Percentiles rank a stretch among this genome's conserved stretches.
These are phyloP conservation scores for Diplodia intermedia DNA, from an alignment of 2,329 filamentous ascomycete species.

Conservation along the genomic window DNA sequence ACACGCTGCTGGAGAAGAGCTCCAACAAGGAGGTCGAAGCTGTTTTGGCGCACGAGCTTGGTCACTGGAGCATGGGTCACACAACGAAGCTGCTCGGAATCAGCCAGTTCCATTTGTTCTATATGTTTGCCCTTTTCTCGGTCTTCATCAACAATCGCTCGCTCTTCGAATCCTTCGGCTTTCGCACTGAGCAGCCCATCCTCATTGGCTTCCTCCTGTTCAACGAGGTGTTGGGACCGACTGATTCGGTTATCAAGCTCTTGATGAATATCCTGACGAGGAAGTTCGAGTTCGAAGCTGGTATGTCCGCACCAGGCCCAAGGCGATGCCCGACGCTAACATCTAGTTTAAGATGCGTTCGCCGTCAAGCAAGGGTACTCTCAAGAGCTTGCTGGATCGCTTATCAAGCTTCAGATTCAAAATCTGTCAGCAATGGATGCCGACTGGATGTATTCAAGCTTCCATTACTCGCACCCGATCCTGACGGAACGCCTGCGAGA, in stretches of 20 bases:
- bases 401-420: constrained; percentile 98
- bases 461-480: constrained; percentile 98
- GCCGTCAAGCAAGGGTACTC: constrained; percentile 84
- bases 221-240: constrained; percentile 92
- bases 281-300: constrained; percentile 94
- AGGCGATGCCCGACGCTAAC: constrained; percentile 31
- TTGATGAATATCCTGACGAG: constrained; percentile 95
- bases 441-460: constrained; percentile 97
- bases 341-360: constrained; percentile 70
- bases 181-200: constrained; percentile 81
- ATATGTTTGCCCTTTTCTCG: constrained; percentile 95
- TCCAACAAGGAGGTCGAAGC: constrained; percentile 91
- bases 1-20: constrained; percentile 96
- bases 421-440: constrained; percentile 99
- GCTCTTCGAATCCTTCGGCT: constrained; percentile 90
- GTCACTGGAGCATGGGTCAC: constrained; percentile 96
- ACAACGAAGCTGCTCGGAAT: constrained; percentile 91
- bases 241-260: constrained; percentile 93
- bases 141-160: constrained; percentile 96
- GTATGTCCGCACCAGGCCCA: constrained; percentile 46
- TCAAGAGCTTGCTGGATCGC: constrained; percentile 79
- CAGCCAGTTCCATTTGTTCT: constrained; percentile 85
- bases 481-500: constrained; percentile 91
- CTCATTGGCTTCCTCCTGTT: constrained; percentile 98
- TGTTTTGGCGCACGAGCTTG: constrained; percentile 92